These are phyloP conservation scores for Leccinum barrowsii DNA, from an alignment of 768 basidiomycete genomes.

Conservation along the genomic window DNA sequence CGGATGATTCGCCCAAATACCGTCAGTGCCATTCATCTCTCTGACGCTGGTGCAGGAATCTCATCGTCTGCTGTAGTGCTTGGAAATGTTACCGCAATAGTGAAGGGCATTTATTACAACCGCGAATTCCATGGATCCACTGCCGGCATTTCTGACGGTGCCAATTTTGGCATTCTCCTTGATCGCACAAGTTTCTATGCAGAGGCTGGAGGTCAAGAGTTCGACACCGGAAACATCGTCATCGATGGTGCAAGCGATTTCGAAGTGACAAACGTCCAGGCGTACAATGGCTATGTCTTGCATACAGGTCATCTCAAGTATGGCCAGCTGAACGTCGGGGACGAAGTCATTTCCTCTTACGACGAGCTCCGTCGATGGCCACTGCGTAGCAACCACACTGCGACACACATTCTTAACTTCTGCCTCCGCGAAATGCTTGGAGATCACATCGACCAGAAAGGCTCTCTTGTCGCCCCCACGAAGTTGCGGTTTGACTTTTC, in stretches of 20 bases:
- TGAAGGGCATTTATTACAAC: constrained; percentile 84
- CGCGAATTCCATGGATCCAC: constrained; percentile 75
- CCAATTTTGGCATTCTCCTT: constrained; percentile 80
- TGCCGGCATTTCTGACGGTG: constrained; percentile 55
- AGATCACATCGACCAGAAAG: constrained; percentile 97
- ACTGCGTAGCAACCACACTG: constrained; percentile 96
- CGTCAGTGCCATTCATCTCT: constrained; percentile 44
- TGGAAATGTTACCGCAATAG: constrained; percentile 69
- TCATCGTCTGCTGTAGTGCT: constrained; percentile 45
- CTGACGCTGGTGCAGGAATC: background rate
- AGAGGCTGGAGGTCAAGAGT: constrained; percentile 95
- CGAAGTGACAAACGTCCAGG: constrained; percentile 89
- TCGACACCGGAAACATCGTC: constrained; percentile 92
- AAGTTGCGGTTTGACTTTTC: constrained; percentile 99
- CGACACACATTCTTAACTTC: constrained; percentile 96
- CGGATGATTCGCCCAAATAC: constrained; percentile 90
- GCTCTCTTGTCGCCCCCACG: constrained; percentile 91
- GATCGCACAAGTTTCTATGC: constrained; percentile 96
- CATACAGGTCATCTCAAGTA: constrained; percentile 91
- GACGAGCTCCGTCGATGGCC: constrained; percentile 97
- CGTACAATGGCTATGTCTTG: constrained; percentile 92
- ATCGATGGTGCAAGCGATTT: constrained; percentile 92
- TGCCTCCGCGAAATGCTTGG: constrained; percentile 90
- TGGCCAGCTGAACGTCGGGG: constrained; percentile 73
- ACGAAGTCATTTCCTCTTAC: constrained; percentile 84